A percentile compares a stretch with the other conserved stretches of the same genome.
Conservation (phyloP, 2,329 filamentous ascomycete genomes). For the Harringtonia aguacate region DNA sequence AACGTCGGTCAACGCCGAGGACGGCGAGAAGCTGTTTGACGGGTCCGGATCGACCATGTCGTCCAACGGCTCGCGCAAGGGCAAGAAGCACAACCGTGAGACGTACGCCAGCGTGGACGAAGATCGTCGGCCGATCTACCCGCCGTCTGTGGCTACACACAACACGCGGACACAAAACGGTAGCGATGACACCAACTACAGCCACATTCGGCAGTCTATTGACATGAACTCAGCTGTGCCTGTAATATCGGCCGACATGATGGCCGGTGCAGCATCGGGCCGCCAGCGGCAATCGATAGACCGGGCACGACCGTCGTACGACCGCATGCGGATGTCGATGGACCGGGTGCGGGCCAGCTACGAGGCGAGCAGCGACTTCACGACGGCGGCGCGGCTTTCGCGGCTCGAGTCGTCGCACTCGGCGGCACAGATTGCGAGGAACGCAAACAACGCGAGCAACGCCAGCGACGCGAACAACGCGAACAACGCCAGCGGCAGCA, state of each 20-base stretch:
- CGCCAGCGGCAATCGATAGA: constrained; percentile 41
- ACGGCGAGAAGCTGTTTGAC: constrained; percentile 35
- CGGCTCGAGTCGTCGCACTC: constrained; percentile 69
- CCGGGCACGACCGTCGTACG: constrained; percentile 71
- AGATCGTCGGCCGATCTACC: constrained; percentile 86
- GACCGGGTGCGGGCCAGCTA: constrained; percentile 76
- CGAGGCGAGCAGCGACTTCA: constrained; percentile 83
- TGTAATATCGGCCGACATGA: constrained; percentile 15
- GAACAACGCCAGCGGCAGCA: not conserved
- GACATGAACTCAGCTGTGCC: constrained; percentile 53
- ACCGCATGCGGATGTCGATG: constrained; percentile 77
- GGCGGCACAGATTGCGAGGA: constrained; percentile 2
- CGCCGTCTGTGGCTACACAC: constrained; percentile 78
- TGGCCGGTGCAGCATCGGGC: not conserved
- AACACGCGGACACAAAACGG: constrained; percentile 79
- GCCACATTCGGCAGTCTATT: constrained; percentile 9
- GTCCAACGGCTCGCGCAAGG: constrained; percentile 44
- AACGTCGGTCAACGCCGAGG: constrained; percentile 17
- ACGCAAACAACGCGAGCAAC: not conserved
- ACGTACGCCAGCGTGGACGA: constrained; percentile 63
- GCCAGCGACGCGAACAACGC: not conserved
- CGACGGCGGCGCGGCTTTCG: constrained; percentile 74
- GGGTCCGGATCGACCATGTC: constrained; percentile 21
- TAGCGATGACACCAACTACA: constrained; percentile 85
- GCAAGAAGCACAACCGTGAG: constrained; percentile 37